Conservation (phyloP, 768 basidiomycete genomes). For the Boletus rex-veris region DNA sequence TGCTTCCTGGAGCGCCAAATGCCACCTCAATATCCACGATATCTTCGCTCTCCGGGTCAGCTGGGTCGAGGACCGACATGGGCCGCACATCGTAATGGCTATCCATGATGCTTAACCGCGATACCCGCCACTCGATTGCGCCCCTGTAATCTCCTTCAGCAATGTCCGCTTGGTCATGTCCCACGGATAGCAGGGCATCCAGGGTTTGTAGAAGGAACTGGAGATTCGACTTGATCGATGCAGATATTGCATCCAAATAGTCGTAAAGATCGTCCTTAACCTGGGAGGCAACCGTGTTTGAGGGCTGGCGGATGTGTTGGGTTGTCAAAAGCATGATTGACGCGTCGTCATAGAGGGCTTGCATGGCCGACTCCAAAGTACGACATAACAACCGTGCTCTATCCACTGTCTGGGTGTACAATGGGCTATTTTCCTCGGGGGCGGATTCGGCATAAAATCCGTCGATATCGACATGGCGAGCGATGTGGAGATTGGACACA, state of each 20-base stretch:
- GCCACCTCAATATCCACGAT: conserved; percentile 58
- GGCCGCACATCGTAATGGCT: conserved; percentile 45
- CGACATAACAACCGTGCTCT: conserved; percentile 66
- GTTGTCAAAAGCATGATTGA: conserved; percentile 55
- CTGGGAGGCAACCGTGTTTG: neutral
- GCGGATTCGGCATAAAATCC: conserved; percentile 54
- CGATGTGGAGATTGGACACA: conserved; percentile 71
- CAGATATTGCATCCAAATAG: conserved; percentile 46
- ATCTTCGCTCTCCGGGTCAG: conserved; percentile 46
- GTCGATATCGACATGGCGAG: conserved; percentile 80
- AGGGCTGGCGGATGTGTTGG: conserved; percentile 37
- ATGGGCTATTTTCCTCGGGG: conserved; percentile 40
- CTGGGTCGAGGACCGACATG: conserved; percentile 35
- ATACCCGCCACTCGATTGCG: conserved; percentile 76
- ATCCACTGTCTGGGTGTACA: conserved; percentile 63
- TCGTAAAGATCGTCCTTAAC: conserved; percentile 33
- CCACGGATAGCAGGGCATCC: conserved; percentile 58
- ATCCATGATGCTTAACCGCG: conserved; percentile 61
- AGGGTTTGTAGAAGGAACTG: conserved; percentile 54
- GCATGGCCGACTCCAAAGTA: conserved; percentile 64
- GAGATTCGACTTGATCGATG: conserved; percentile 56
- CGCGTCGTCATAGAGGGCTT: conserved; percentile 73
- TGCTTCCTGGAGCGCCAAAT: conserved; percentile 40
- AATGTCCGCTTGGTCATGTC: conserved; percentile 68
- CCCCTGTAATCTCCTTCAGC: conserved; percentile 68